Evolutionary conservation across 1,284 basidiomycete genomes (phyloP), one percentile per base, ranked within the genome.

Genomic region (Papiliotrema fonsecae): DNA sequence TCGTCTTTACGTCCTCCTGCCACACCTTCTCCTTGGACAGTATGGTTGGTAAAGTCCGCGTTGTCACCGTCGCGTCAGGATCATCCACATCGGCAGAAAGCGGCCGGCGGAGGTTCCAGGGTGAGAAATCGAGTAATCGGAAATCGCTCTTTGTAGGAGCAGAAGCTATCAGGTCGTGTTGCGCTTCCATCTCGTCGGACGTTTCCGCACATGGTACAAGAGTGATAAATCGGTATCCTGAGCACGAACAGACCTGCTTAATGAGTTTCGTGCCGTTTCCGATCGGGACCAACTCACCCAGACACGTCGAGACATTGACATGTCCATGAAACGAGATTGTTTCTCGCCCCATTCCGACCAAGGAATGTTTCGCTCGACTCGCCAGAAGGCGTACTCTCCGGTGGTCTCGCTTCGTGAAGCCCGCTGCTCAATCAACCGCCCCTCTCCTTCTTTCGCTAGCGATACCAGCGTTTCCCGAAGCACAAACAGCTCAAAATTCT

Each of bases 381-480:
- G 47, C 38, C 39, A 61, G 40, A 31, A 39, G 47, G 30, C 55
- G 41, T 24, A 59, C 10, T 54, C 53, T n/a, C 28, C 27, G n/a
- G 25, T 11, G 11, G 34, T 63, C 5, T 76, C 55, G 49, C 74
- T 74, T 47, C 34, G 41, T 41, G 76, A 75, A 0, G 81, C 58
- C 45, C 72, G 18, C 22, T 42, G 26, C 25, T 39, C 31, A 22
- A 39, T 52, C 43, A 64, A 36, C 14, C 60, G 50, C 25, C 49
- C 55, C 45, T 72, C 67, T 64, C 49, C 81, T 26, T 60, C 51
- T 21, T 49, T 43, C 0, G 62, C 73, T 11, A 78, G 73, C 26
- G 60, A 55, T 32, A 74, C 69, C 26, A 84, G 69, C 18, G 62
- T 66, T 45, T 77, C 76, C 52, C 79, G 69, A 24, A 82, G 64